Evolutionary conservation across 345 rosid species (phyloP).

Genomic region (Populus ilicifolia): DNA sequence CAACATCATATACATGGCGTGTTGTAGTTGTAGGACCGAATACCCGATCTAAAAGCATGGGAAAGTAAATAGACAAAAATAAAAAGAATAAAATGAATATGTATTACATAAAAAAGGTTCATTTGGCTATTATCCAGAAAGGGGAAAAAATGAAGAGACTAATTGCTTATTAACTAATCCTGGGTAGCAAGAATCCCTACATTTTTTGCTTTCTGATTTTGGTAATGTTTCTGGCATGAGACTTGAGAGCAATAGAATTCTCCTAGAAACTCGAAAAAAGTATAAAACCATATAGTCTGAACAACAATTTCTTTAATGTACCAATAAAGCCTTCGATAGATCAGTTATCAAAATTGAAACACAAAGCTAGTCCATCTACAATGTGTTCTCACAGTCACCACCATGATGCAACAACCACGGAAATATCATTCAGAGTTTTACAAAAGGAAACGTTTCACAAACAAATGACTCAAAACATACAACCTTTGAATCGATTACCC

Average conservation of each 20-base stretch:
- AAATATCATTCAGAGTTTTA: background rate
- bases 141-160: background rate
- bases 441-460: background rate
- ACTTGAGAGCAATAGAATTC: background rate
- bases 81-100: background rate
- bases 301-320: background rate
- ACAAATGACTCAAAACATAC: background rate
- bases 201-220: background rate
- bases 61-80: conserved; percentile 2
- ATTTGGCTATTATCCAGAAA: background rate
- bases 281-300: background rate
- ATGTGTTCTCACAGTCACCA: background rate
- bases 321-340: background rate
- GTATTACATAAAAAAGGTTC: background rate
- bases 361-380: background rate
- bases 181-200: background rate
- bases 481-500: background rate
- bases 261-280: background rate
- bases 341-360: background rate
- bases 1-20: conserved; percentile 96
- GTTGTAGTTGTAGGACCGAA: conserved; percentile 99
- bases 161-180: background rate
- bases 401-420: background rate
- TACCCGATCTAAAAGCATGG: conserved; percentile 62
- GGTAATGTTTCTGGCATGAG: background rate